These are phyloP conservation scores for Talaromyces stipitatus DNA, from an alignment of 495 filamentous ascomycete species.

Conservation along the genomic window DNA sequence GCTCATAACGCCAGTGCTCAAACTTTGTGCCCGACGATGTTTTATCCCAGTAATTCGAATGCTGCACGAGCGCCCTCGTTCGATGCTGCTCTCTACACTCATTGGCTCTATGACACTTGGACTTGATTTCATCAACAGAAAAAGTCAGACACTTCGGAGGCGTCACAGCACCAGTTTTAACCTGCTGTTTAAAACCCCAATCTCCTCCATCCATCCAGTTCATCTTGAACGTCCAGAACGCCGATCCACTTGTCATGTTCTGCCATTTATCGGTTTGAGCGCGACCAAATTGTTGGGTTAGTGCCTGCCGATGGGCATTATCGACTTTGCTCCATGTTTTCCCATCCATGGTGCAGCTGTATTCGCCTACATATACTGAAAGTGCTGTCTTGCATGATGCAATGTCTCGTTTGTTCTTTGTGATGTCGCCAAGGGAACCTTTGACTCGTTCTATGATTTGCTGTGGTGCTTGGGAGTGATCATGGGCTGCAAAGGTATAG, in stretches of 20 bases:
- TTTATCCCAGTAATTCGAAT: conserved; percentile 38
- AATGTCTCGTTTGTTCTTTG: conserved; percentile 29
- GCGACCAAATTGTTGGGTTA: conserved; percentile 37
- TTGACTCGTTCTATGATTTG: conserved; percentile 35
- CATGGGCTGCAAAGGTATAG: conserved; percentile 39
- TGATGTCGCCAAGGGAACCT: conserved; percentile 4
- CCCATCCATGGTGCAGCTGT: conserved; percentile 41
- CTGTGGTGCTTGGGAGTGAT: conserved; percentile 36
- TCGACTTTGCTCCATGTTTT: conserved; percentile 32
- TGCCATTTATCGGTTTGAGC: conserved; percentile 36
- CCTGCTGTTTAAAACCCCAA: conserved; percentile 45
- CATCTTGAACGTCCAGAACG: conserved; percentile 51
- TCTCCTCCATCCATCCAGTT: conserved; percentile 47
- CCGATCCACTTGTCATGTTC: conserved; percentile 33
- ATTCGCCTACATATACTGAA: conserved; percentile 46
- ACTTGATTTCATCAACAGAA: conserved; percentile 18
- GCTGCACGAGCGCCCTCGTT: conserved; percentile 18
- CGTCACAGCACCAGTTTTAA: conserved; percentile 26
- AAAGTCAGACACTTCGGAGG: conserved; percentile 27
- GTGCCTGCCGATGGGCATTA: conserved; percentile 16
- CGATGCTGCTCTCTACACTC: conserved; percentile 19
- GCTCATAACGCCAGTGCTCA: conserved; percentile 42
- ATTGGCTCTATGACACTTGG: conserved; percentile 22
- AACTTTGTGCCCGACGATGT: conserved; percentile 27
- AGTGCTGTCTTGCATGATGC: conserved; percentile 33